These are phyloP conservation scores for Angophora floribunda DNA, from an alignment of 345 rosid genomes.

Conservation along the genomic window DNA sequence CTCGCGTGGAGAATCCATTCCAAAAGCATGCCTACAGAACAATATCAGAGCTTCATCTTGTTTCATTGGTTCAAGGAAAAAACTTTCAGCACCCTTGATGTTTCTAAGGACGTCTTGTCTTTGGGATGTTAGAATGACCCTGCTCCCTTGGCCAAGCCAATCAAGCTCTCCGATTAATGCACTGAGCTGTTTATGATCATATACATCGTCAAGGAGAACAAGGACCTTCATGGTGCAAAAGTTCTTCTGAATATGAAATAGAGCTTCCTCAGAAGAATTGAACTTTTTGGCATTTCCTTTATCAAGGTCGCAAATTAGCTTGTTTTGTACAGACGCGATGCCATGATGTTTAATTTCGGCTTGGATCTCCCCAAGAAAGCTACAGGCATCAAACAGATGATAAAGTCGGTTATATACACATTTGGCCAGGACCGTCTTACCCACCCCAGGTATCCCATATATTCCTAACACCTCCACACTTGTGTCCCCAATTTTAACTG, in stretches of 20 bases:
- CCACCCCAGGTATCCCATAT: too few relatives aligned
- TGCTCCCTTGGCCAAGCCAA: fast-evolving
- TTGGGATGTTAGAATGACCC: fast-evolving
- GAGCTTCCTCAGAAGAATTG: fast-evolving
- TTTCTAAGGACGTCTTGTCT: fast-evolving
- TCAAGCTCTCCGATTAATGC: neutral
- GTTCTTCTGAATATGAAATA: fast-evolving
- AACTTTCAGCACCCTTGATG: fast-evolving
- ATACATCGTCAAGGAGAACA: fast-evolving
- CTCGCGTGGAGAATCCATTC: fast-evolving
- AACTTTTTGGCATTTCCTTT: fast-evolving
- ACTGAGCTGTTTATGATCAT: fast-evolving
- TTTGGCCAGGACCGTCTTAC: too few relatives aligned
- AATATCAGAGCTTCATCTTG: neutral
- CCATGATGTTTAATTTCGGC: fast-evolving
- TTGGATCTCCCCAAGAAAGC: too few relatives aligned
- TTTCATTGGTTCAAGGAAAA: fast-evolving
- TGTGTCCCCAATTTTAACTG: too few relatives aligned
- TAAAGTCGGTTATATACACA: too few relatives aligned
- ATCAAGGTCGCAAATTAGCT: fast-evolving
- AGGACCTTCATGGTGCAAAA: neutral
- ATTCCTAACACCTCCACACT: neutral
- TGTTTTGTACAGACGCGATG: fast-evolving
- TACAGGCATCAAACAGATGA: too few relatives aligned
- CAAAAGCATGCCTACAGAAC: neutral